phyloP scores from a whole-genome alignment of 352 stramenopile genomes.

The Globisporangium alternatum region DNA sequence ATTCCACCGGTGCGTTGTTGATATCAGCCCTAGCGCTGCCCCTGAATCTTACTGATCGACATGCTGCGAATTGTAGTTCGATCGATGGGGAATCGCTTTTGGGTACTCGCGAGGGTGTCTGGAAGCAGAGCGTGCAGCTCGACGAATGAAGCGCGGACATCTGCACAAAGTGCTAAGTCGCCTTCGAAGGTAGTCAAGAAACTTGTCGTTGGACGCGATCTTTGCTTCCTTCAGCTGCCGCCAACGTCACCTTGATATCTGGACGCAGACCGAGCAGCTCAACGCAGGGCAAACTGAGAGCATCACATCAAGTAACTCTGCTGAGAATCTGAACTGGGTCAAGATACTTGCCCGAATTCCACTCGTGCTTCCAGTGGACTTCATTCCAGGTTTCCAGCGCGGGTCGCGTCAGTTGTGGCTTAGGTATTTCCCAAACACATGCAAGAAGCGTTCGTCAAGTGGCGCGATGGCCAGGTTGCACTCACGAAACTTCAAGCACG shows the following conservation, averaged over 20 bases:
- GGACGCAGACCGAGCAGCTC: neutral
- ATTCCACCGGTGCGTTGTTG: neutral
- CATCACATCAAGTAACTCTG: neutral
- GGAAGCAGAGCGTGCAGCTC: neutral
- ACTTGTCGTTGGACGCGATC: neutral
- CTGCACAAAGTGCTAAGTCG: neutral
- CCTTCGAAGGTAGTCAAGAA: neutral
- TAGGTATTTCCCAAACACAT: neutral
- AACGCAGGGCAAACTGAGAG: neutral
- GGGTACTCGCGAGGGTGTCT: neutral
- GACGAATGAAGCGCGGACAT: neutral
- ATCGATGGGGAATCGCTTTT: neutral
- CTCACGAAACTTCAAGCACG: too few relatives aligned
- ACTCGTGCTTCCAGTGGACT: neutral
- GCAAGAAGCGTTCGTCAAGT: neutral
- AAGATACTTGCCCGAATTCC: neutral
- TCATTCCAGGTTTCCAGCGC: neutral
- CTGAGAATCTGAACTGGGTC: neutral
- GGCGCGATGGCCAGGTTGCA: too few relatives aligned
- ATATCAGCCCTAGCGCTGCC: neutral
- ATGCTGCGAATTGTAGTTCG: neutral
- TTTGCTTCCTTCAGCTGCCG: neutral
- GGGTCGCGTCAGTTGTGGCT: neutral
- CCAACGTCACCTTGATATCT: neutral
- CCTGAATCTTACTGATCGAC: neutral